Percentiles rank a stretch among this genome's conserved stretches.
Conservation (phyloP, 106 monocot genomes). For the Dendrobium catenatum region DNA sequence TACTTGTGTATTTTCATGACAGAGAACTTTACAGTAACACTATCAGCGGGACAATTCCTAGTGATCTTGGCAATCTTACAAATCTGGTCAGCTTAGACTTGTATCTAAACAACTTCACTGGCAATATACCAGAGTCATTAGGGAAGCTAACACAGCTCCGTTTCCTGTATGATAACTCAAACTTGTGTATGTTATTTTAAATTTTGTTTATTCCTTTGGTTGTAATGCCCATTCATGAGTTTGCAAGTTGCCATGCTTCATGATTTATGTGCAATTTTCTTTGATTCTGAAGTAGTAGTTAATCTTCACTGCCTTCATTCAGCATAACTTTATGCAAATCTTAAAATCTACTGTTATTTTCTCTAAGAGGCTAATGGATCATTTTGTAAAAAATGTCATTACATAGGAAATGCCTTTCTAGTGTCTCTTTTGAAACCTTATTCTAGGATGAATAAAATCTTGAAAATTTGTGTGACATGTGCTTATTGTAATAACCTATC, state of each 20-base stretch:
- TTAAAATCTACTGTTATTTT: background rate
- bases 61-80: conserved; percentile 48
- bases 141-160: conserved; percentile 46
- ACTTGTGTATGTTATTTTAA: background rate
- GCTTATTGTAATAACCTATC: background rate
- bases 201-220: background rate
- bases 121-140: conserved; percentile 46
- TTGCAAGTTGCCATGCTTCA: background rate
- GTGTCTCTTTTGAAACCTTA: background rate
- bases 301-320: background rate
- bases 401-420: background rate
- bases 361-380: background rate
- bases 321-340: background rate
- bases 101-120: conserved; percentile 50
- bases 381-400: background rate
- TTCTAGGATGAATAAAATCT: background rate
- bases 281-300: background rate
- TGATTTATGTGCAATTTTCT: background rate
- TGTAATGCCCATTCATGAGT: background rate
- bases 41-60: conserved; percentile 48
- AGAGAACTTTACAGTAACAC: conserved; percentile 67
- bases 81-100: conserved; percentile 60
- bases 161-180: conserved; percentile 34
- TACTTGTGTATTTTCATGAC: conserved; percentile 6
- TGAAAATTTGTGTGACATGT: background rate